Percentiles rank a stretch among this genome's conserved stretches.
Conservation (phyloP, 176 grass and related monocot species). For the Paspalum notatum region DNA sequence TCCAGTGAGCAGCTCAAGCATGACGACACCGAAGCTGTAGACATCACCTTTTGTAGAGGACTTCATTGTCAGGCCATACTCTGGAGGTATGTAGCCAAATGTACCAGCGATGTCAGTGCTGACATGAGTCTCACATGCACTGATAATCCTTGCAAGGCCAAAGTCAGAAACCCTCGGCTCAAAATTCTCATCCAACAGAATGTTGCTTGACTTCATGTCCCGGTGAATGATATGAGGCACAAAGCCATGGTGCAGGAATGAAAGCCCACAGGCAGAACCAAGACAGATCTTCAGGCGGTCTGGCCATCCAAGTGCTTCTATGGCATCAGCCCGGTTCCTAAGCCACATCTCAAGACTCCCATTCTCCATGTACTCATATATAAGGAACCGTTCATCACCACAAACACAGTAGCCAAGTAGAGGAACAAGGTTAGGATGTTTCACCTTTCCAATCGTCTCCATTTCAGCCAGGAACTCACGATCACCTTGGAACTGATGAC, state of each 20-base stretch:
- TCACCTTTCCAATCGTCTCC: conserved; percentile 99
- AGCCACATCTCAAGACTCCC: conserved; percentile 95
- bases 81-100: conserved; percentile 88
- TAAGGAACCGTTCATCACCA: conserved; percentile 85
- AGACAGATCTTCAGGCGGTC: conserved; percentile 85
- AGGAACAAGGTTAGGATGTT: conserved; percentile 86
- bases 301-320: conserved; percentile 83
- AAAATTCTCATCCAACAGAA: conserved; percentile 76
- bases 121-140: conserved; percentile 95
- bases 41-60: conserved; percentile 82
- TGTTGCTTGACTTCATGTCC: conserved; percentile 99
- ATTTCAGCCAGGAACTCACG: conserved; percentile 93
- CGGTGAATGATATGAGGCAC: conserved; percentile 97
- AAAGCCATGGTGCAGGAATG: conserved; percentile 94
- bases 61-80: conserved; percentile 89
- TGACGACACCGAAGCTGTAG: conserved; percentile 94
- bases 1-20: conserved; percentile 91
- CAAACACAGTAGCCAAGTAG: conserved; percentile 97
- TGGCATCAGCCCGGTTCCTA: conserved; percentile 74
- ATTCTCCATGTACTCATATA: conserved; percentile 97
- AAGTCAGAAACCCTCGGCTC: conserved; percentile 97
- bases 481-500: conserved; percentile 79
- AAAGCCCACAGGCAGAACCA: conserved; percentile 80
- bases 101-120: conserved; percentile 94
- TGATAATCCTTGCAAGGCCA: conserved; percentile 95